Evolutionary conservation across 164 flowering plant genomes (phyloP).

Genomic region (Akebia trifoliata): DNA sequence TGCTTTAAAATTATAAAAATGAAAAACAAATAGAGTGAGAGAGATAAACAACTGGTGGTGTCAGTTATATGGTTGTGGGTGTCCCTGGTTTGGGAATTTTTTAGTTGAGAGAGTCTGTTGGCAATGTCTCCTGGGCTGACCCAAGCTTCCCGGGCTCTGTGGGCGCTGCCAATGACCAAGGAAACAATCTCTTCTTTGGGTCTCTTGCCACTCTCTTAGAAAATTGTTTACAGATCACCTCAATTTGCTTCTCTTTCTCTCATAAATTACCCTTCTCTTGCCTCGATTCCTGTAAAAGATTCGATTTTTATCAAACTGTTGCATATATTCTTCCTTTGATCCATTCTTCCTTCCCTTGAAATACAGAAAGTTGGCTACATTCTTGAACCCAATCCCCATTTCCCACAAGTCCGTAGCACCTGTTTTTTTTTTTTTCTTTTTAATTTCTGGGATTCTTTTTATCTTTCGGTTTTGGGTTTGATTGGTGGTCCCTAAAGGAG

Average conservation of each 20-base stretch:
- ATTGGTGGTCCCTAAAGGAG: slow-evolving; percentile 5
- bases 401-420: slow-evolving; percentile 22
- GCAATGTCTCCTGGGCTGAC: slow-evolving; percentile 72
- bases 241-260: slow-evolving; percentile 28
- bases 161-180: slow-evolving; percentile 74
- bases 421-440: slow-evolving; percentile 14
- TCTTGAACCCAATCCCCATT: slow-evolving; percentile 36
- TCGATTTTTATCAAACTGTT: slow-evolving; percentile 28
- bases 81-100: slow-evolving; percentile 38
- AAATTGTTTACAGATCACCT: slow-evolving; percentile 17
- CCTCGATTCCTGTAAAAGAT: slow-evolving; percentile 50
- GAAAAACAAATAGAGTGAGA: slow-evolving; percentile 21
- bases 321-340: slow-evolving; percentile 38
- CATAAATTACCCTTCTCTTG: slow-evolving; percentile 21
- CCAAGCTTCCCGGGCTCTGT: slow-evolving; percentile 49
- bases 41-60: slow-evolving; percentile 36
- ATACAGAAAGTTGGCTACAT: slow-evolving; percentile 27
- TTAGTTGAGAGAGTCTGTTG: slow-evolving; percentile 47
- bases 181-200: slow-evolving; percentile 49
- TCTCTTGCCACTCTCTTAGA: slow-evolving; percentile 31
- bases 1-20: slow-evolving; percentile 9
- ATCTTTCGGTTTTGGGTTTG: slow-evolving; percentile 9
- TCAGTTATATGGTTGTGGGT: slow-evolving; percentile 61
- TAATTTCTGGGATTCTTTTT: slow-evolving; percentile 12
- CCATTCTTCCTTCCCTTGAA: slow-evolving; percentile 33